Evolutionary conservation across 768 basidiomycete genomes (phyloP).

Genomic region (Cystoderma amianthinum): DNA sequence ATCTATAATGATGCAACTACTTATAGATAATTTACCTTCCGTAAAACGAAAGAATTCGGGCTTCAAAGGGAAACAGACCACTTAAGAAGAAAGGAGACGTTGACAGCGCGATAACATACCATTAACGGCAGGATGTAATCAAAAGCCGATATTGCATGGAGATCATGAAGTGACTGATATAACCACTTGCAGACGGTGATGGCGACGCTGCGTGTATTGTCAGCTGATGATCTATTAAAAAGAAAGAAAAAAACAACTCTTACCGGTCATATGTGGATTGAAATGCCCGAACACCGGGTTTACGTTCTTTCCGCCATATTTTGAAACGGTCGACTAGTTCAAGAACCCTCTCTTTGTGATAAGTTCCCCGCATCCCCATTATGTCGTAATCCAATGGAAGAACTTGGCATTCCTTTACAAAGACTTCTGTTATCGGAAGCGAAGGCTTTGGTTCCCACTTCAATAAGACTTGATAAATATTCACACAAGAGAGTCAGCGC

Average conservation of each 20-base stretch:
- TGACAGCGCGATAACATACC: constrained; percentile 31
- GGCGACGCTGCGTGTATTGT: constrained; percentile 32
- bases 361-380: constrained; percentile 64
- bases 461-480: constrained; percentile 1
- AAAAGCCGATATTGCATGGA: constrained; percentile 69
- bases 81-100: not conserved
- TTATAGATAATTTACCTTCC: constrained; percentile 36
- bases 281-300: constrained; percentile 72
- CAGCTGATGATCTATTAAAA: constrained; percentile 3
- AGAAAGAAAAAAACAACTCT: too few relatives aligned
- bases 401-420: constrained; percentile 62
- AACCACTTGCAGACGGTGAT: constrained; percentile 74
- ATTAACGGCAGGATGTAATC: constrained; percentile 80
- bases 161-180: constrained; percentile 66
- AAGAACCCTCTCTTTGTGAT: constrained; percentile 50
- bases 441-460: constrained; percentile 66
- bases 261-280: constrained; percentile 83
- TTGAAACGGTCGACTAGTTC: constrained; percentile 60
- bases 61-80: constrained; percentile 22
- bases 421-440: constrained; percentile 48
- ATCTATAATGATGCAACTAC: constrained; percentile 4
- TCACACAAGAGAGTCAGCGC: not conserved
- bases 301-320: constrained; percentile 62
- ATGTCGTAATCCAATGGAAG: constrained; percentile 57
- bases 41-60: constrained; percentile 73